A percentile compares a stretch with the other conserved stretches of the same genome.
Conservation (phyloP, 495 filamentous ascomycete genomes). For the Aspergillus ostianus region DNA sequence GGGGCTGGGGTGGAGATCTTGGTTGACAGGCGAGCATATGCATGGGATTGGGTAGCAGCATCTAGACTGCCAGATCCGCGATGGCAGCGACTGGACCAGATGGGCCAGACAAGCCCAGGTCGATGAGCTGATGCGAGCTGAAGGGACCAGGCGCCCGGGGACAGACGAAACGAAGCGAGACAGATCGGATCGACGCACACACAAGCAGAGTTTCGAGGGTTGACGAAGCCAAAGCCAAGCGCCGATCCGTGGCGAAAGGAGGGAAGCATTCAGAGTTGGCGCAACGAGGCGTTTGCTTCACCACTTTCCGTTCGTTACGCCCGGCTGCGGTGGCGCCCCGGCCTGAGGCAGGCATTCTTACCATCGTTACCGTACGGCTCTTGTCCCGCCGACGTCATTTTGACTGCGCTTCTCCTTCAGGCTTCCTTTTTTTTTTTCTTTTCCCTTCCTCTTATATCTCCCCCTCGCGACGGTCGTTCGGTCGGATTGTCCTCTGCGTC, state of each 20-base stretch:
- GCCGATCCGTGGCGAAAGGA: neutral
- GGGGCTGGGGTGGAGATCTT: slow-evolving; percentile 5
- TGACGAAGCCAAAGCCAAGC: neutral
- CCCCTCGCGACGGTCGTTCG: too few relatives aligned
- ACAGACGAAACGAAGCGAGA: neutral
- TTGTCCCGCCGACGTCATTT: neutral
- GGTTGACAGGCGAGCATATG: slow-evolving; percentile 4
- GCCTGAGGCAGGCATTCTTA: too few relatives aligned
- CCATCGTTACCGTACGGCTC: neutral
- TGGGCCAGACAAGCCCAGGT: neutral
- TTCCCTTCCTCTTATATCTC: neutral
- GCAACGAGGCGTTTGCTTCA: neutral
- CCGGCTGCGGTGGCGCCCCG: neutral
- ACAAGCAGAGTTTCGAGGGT: neutral
- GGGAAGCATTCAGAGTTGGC: neutral
- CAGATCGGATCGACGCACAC: neutral
- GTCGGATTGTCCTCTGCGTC: neutral
- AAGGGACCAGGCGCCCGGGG: neutral
- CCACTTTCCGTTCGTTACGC: neutral
- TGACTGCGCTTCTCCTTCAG: neutral
- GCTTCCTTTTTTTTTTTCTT: neutral
- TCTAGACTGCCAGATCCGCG: neutral
- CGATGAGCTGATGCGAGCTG: neutral
- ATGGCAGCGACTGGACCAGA: neutral
- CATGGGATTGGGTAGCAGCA: slow-evolving; percentile 7